Base-by-base conservation (phyloP, 805 yeast genomes). In the Metschnikowia amazonensis region DNA sequence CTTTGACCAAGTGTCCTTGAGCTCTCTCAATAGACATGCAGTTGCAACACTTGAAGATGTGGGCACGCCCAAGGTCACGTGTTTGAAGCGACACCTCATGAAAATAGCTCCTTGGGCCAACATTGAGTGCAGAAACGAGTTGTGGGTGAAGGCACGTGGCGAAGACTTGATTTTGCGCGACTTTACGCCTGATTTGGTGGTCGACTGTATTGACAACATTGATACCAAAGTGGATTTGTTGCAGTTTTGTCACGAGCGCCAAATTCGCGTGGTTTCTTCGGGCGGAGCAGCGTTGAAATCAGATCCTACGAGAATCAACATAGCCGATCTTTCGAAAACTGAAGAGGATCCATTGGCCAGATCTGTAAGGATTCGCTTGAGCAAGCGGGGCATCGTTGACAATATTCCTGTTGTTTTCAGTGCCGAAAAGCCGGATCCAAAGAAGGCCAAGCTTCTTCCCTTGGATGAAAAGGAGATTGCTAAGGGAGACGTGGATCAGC, bases 271-370 rank as follows among this genome's bases (percentile, higher is more conserved):
- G 27, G 77, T 94, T 32, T 82, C 95, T 4, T 86, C 97, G 0
- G 95, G 95, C 81, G 99, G 99, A 23, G 98, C 99, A 1, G 96
- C 97, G 4, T 85, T 96, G 56, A 94, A 94, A 64, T 84, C 95
- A 43, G 99, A 94, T 62, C 95, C 98, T 10, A 84, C 97, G 2
- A 75, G 98, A 58, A 80, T 94, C 46, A 86, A 89, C 60, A 76
- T 94, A 34, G 89, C 89, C 28, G 99, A 94, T 65, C 80, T 94
- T 44, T 82, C 95, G 28, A 79, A 78, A 43, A 87, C 99, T 0
- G 92, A 86, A 58, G 99, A 94, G 65, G 99, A 94, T 64, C 94
- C 97, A 5, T 72, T 94, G 47, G 87, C 97, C 11, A 79, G 95
- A 50, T 71, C 92, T 0, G 95, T 89, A 4, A 78, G 99, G 61